Conservation (phyloP, 139 green algal genomes). For the Chlamydomonas sphaeroides region DNA sequence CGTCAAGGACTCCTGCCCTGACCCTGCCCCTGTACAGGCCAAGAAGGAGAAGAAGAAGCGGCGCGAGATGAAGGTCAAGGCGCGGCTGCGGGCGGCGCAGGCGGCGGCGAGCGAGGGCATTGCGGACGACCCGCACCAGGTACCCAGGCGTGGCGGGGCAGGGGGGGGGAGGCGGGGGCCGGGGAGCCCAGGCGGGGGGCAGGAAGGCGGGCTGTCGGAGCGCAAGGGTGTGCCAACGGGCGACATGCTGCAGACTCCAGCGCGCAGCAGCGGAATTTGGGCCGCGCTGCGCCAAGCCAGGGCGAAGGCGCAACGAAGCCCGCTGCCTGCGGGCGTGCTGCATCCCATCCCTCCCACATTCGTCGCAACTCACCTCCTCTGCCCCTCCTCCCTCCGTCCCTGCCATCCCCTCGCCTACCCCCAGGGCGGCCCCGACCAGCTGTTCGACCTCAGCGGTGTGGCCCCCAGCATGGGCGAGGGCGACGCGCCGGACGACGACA, state of each 20-base stretch:
- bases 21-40: too few species aligned
- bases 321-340: too few species aligned
- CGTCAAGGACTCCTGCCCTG: too few species aligned
- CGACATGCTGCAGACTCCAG: too few species aligned
- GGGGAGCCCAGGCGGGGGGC: background rate
- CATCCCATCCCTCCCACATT: too few species aligned
- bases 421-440: conserved; percentile 47
- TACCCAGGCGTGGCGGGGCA: background rate
- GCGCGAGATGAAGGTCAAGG: conserved; percentile 84
- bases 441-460: conserved; percentile 56
- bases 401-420: background rate
- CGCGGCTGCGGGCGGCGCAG: conserved; percentile 71
- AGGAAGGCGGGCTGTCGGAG: too few species aligned
- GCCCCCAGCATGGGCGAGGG: conserved; percentile 3
- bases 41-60: conserved; percentile 75
- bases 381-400: too few species aligned
- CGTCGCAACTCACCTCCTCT: too few species aligned
- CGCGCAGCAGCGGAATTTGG: too few species aligned
- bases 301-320: too few species aligned
- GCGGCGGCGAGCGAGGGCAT: conserved; percentile 66
- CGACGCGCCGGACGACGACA: conserved; percentile 50
- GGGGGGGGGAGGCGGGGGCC: conserved; percentile 7
- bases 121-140: conserved; percentile 48
- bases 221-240: too few species aligned
- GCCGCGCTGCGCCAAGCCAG: too few species aligned